A percentile compares a stretch with the other conserved stretches of the same genome.
Conservation (phyloP, 495 filamentous ascomycete species). For the Aspergillus kassunensis region DNA sequence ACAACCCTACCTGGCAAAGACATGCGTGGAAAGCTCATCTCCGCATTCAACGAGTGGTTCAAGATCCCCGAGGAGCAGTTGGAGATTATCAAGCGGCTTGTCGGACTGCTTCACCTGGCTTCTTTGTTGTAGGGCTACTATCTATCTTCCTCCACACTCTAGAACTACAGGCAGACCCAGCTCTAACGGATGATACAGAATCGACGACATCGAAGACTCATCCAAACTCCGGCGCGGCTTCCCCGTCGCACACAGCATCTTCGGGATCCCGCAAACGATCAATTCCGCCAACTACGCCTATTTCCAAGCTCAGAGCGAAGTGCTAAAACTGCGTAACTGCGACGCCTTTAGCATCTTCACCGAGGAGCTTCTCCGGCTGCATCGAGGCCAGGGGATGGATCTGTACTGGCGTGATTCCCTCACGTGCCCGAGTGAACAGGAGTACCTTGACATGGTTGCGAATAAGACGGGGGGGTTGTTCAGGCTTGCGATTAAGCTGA, state of each 20-base stretch:
- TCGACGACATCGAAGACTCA: constrained; percentile 83
- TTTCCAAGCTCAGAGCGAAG: constrained; percentile 68
- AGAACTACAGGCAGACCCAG: neutral
- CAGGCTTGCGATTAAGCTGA: constrained; percentile 76
- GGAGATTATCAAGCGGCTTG: constrained; percentile 70
- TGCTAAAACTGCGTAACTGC: constrained; percentile 40
- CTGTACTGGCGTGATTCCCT: constrained; percentile 86
- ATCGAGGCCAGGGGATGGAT: constrained; percentile 90
- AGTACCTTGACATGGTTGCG: constrained; percentile 89
- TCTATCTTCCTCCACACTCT: neutral
- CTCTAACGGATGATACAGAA: constrained; percentile 26
- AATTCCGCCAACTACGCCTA: constrained; percentile 92
- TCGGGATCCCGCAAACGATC: constrained; percentile 85
- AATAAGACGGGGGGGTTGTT: constrained; percentile 95
- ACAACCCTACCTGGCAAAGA: constrained; percentile 75
- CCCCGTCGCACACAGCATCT: constrained; percentile 84
- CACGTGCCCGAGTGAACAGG: constrained; percentile 80
- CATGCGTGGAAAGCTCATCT: constrained; percentile 70
- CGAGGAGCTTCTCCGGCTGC: constrained; percentile 78
- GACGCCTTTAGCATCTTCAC: constrained; percentile 30
- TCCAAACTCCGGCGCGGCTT: constrained; percentile 73
- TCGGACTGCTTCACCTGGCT: constrained; percentile 84
- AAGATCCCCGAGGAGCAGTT: constrained; percentile 68
- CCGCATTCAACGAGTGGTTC: constrained; percentile 80
- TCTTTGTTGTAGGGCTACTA: constrained; percentile 58